phyloP scores from a whole-genome alignment of 352 stramenopile species.

The Albugo laibachii region DNA sequence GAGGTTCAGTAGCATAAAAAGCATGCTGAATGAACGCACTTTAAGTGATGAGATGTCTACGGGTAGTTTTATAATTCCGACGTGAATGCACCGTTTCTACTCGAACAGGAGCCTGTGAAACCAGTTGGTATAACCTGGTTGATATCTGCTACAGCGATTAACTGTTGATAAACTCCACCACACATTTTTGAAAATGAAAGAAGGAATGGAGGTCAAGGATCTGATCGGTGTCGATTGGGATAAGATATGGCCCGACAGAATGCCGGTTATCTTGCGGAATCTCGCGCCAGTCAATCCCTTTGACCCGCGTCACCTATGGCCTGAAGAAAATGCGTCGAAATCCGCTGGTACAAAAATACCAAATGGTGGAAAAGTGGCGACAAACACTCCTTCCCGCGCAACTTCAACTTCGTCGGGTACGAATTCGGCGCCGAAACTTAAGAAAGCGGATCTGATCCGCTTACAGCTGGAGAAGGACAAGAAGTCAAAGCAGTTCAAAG shows the following conservation, averaged over 20 bases:
- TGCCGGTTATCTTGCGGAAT: constrained; percentile 74
- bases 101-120: too few relatives aligned
- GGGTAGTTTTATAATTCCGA: too few relatives aligned
- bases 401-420: constrained; percentile 13
- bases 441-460: constrained; percentile 75
- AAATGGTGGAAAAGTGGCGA: constrained; percentile 7
- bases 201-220: constrained; percentile 46
- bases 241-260: constrained; percentile 75
- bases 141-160: too few relatives aligned
- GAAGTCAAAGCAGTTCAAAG: constrained; percentile 69
- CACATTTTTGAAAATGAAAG: constrained; percentile 1
- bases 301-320: constrained; percentile 73
- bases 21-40: too few relatives aligned
- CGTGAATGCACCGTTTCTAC: too few relatives aligned
- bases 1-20: too few relatives aligned
- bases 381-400: constrained; percentile 3
- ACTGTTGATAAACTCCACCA: too few relatives aligned
- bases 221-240: constrained; percentile 80
- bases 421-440: constrained; percentile 44
- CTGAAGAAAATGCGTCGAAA: constrained; percentile 18
- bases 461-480: constrained; percentile 77
- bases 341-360: constrained; percentile 15
- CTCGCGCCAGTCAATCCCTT: constrained; percentile 70
- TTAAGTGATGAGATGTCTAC: too few relatives aligned
- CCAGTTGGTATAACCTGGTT: too few relatives aligned